Evolutionary conservation across 164 flowering plant genomes (phyloP), one percentile per base, ranked within the genome.

Genomic region (Aristolochia californica): DNA sequence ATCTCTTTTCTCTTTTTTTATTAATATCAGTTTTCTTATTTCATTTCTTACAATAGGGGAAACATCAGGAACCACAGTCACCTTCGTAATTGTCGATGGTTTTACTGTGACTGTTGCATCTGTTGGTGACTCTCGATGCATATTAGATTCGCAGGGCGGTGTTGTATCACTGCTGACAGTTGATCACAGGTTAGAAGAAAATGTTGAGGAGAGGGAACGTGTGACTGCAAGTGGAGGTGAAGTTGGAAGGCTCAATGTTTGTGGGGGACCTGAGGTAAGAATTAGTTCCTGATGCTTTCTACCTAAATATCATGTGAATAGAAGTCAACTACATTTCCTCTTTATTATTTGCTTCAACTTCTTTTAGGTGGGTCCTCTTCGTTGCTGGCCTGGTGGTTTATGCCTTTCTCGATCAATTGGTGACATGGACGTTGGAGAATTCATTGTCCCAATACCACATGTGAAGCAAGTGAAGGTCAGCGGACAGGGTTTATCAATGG

Each of bases 381-480:
- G 96, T 1, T 88, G 96, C 68, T 88, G 96, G 96, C 93, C 96
- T 73, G 96, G 96, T 60, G 96, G 96, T 34, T 74, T 88, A 66
- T 88, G 96, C 69, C 91, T 88, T 55, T 88, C 96, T 53, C 75
- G 96, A 62, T 88, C 96, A 14, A 88, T 88, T 68, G 96, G 96
- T 51, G 96, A 88, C 68, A 80, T 83, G 40, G 96, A 88, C 74
- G 96, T 85, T 23, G 96, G 96, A 30, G 93, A 85, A 67, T 88
- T 62, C 68, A 88, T 88, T 59, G 96, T 88, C 50, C 96, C 96
- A 28, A 66, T 88, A 58, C 96, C 96, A 11, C 93, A 88, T 66
- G 96, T 88, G 65, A 88, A 88, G 80, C 96, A 88, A 88, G 93
- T 88, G 68, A 88, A 83, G 78, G 96, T 83, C 63, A 73, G 73